phyloP scores from a whole-genome alignment of 257 asterid genomes.

The Solanum gandarillasii region DNA sequence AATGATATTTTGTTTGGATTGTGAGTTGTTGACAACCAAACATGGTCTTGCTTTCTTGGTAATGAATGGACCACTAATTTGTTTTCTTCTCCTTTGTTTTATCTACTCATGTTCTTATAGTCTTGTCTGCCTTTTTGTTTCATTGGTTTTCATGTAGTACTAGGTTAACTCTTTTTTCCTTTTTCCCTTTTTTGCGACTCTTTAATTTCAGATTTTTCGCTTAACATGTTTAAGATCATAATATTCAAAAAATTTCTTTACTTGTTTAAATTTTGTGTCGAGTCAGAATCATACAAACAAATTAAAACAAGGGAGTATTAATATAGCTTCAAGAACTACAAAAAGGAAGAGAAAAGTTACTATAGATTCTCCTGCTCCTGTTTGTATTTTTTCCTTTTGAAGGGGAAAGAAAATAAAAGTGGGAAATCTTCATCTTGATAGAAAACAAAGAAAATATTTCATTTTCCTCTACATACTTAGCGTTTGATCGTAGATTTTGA shows the following conservation, averaged over 20 bases:
- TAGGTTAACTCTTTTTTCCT: not conserved
- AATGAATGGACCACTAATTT: not conserved
- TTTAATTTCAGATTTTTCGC: not conserved
- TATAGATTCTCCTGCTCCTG: not conserved
- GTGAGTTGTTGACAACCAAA: not conserved
- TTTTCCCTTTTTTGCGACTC: not conserved
- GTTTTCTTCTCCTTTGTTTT: not conserved
- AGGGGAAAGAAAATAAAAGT: not conserved
- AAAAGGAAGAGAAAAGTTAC: not conserved
- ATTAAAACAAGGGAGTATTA: not conserved
- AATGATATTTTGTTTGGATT: not conserved
- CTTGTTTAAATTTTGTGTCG: rapidly evolving
- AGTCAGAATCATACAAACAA: rapidly evolving
- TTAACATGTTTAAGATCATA: not conserved
- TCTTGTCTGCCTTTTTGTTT: not conserved
- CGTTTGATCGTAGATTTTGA: not conserved
- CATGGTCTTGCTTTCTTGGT: not conserved
- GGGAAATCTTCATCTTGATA: not conserved
- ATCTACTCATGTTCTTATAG: not conserved
- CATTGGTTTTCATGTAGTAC: not conserved
- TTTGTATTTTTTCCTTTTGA: not conserved
- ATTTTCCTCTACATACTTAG: not conserved
- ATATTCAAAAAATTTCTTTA: not conserved
- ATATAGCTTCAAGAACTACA: not conserved
- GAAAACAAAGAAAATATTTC: not conserved